Evolutionary conservation across 371 early-diverging fungal species (phyloP).

Genomic region (Rhizopus microsporus): DNA sequence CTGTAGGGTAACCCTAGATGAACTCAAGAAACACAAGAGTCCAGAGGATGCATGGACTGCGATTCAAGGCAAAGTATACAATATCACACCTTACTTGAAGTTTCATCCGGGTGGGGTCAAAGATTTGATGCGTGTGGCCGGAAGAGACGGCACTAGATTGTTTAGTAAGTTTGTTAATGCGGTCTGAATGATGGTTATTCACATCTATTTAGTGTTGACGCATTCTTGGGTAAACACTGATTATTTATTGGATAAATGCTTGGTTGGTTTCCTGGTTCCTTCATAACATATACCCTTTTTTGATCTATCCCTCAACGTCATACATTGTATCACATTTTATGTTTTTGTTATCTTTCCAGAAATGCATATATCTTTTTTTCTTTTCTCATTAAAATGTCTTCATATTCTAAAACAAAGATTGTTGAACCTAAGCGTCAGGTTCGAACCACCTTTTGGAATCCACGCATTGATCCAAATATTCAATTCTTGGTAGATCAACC

Average conservation of each 20-base stretch:
- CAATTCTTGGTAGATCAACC: slow-evolving; percentile 1
- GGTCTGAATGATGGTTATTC: background rate
- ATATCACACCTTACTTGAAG: slow-evolving; percentile 91
- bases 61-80: slow-evolving; percentile 91
- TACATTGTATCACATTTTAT: no score
- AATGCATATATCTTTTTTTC: slow-evolving; percentile 1
- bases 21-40: slow-evolving; percentile 78
- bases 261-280: slow-evolving; percentile 79
- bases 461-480: slow-evolving; percentile 13
- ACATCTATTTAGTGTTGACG: slow-evolving; percentile 59
- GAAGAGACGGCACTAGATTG: slow-evolving; percentile 91
- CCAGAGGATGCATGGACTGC: slow-evolving; percentile 93
- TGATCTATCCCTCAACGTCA: background rate
- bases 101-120: slow-evolving; percentile 93
- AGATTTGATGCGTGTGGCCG: slow-evolving; percentile 92
- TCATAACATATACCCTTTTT: slow-evolving; percentile 13
- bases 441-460: slow-evolving; percentile 22
- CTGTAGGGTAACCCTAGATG: slow-evolving; percentile 71
- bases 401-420: slow-evolving; percentile 11
- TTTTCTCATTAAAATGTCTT: slow-evolving; percentile 7
- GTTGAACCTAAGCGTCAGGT: slow-evolving; percentile 1
- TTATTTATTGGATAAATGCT: slow-evolving; percentile 78
- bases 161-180: slow-evolving; percentile 64
- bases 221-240: slow-evolving; percentile 97
- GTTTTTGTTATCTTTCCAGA: slow-evolving; percentile 2